Conservation (phyloP, 2,329 filamentous ascomycete species). For the Neofusicoccum kwambonambiense region DNA sequence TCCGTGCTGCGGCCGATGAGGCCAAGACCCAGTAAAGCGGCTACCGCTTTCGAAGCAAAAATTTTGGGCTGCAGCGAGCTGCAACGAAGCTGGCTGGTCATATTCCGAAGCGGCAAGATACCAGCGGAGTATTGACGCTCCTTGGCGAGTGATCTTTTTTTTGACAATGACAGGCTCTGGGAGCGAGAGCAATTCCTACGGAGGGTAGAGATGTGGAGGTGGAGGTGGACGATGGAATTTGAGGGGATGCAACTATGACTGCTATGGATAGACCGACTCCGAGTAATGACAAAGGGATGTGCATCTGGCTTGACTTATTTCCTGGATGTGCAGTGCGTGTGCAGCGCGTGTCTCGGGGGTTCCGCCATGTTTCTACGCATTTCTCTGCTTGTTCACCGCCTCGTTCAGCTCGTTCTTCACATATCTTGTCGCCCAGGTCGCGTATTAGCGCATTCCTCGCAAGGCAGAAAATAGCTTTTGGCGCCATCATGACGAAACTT, state of each 20-base stretch:
- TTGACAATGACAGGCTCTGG: not conserved
- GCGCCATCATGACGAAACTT: conserved; percentile 11
- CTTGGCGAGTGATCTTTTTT: not conserved
- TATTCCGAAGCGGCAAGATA: conserved; percentile 11
- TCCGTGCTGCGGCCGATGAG: conserved; percentile 83
- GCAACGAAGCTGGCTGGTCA: not conserved
- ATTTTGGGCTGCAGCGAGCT: not conserved
- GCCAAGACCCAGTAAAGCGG: conserved; percentile 33
- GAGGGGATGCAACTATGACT: conserved; percentile 16
- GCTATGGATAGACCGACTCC: conserved; percentile 17
- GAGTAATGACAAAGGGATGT: conserved; percentile 18
- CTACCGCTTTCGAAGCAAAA: not conserved
- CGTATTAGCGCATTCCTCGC: conserved; percentile 1
- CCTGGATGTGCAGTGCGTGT: not conserved
- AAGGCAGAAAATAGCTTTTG: not conserved
- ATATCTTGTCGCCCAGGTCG: not conserved
- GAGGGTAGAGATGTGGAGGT: not conserved
- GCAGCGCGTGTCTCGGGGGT: not conserved
- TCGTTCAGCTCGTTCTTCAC: not conserved
- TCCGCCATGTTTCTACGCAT: not conserved
- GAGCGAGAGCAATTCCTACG: not conserved
- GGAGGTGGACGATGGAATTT: not conserved
- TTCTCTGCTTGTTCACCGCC: conserved; percentile 1
- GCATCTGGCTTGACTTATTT: conserved; percentile 6
- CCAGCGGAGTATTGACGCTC: conserved; percentile 11